phyloP scores from a whole-genome alignment of 805 yeast genomes.

The Torulaspora franciscae region DNA sequence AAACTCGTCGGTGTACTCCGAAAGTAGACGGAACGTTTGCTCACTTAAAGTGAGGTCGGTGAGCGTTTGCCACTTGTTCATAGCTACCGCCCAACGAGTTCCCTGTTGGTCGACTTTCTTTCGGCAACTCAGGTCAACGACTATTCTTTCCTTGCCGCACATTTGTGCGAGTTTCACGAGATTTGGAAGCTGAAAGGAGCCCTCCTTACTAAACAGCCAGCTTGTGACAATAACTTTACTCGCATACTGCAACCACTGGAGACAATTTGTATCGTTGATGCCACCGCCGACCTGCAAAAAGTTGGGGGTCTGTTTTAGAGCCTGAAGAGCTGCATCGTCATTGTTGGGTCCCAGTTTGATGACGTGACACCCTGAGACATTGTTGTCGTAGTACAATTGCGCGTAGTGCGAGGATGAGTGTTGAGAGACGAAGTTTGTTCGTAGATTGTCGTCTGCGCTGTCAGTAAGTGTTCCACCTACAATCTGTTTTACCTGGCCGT shows the following conservation, averaged over 20 bases:
- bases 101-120: conserved; percentile 24
- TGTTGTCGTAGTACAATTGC: conserved; percentile 52
- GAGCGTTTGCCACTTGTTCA: conserved; percentile 93
- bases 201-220: conserved; percentile 62
- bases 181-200: conserved; percentile 47
- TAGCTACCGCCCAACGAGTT: conserved; percentile 85
- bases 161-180: conserved; percentile 44
- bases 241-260: conserved; percentile 73
- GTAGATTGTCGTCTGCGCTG: conserved; percentile 39
- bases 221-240: conserved; percentile 88
- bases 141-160: conserved; percentile 66
- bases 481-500: conserved; percentile 93
- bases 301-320: conserved; percentile 68
- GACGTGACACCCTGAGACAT: conserved; percentile 79
- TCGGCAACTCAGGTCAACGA: conserved; percentile 87
- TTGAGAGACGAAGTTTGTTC: conserved; percentile 75
- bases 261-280: conserved; percentile 67
- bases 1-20: conserved; percentile 75
- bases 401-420: conserved; percentile 76
- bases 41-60: conserved; percentile 57
- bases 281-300: conserved; percentile 91
- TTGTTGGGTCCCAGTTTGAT: conserved; percentile 84
- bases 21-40: conserved; percentile 50
- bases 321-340: conserved; percentile 76
- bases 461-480: conserved; percentile 82